Percentiles rank a stretch among this genome's conserved stretches.
These are phyloP conservation scores for Sporothrix pallida DNA, from an alignment of 2,329 filamentous ascomycete genomes.

Conservation along the genomic window DNA sequence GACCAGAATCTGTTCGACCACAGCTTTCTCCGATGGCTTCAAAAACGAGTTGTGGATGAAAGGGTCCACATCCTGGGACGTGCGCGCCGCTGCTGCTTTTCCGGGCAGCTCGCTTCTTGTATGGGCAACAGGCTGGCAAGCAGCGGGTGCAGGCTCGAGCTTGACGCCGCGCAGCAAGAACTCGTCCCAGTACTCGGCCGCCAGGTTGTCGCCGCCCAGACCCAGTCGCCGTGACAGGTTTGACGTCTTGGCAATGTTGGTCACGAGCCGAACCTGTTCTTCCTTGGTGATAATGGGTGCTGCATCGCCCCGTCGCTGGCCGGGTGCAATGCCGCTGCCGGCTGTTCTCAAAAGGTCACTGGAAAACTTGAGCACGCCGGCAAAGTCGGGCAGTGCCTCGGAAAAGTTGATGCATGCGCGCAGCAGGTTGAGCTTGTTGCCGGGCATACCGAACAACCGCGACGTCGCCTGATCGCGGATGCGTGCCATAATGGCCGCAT, in stretches of 20 bases:
- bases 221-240: slow-evolving; percentile 78
- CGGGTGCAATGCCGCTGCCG: slow-evolving; percentile 78
- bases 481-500: slow-evolving; percentile 59
- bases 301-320: slow-evolving; percentile 69
- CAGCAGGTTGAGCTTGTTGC: slow-evolving; percentile 84
- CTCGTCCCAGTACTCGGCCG: slow-evolving; percentile 95
- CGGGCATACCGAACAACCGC: slow-evolving; percentile 75
- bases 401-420: slow-evolving; percentile 91
- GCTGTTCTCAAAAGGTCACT: slow-evolving; percentile 82
- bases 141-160: slow-evolving; percentile 66
- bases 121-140: slow-evolving; percentile 70
- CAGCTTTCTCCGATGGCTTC: slow-evolving; percentile 66
- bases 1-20: slow-evolving; percentile 72
- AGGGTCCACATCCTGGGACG: slow-evolving; percentile 72
- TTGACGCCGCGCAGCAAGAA: slow-evolving; percentile 83
- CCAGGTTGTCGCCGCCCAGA: slow-evolving; percentile 62
- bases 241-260: slow-evolving; percentile 85
- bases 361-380: slow-evolving; percentile 86
- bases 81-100: slow-evolving; percentile 52
- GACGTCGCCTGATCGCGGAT: slow-evolving; percentile 64
- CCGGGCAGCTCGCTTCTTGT: slow-evolving; percentile 61
- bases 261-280: slow-evolving; percentile 82
- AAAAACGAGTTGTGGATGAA: slow-evolving; percentile 96
- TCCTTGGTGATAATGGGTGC: slow-evolving; percentile 75
- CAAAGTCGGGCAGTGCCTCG: slow-evolving; percentile 89